Base-by-base conservation (phyloP, 169 alveolate species). In the Plasmodium relictum region DNA sequence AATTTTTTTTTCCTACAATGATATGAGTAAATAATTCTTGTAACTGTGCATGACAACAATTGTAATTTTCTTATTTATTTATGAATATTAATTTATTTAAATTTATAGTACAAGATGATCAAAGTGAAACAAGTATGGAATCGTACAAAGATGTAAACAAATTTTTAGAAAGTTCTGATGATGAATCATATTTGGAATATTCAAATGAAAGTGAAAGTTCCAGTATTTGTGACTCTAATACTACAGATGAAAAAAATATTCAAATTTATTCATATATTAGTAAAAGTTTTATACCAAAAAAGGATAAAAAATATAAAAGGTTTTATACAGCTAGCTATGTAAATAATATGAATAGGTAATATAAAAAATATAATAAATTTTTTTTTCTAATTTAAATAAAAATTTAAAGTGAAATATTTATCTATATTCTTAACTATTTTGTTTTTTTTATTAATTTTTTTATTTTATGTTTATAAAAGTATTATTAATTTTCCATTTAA, bases 1-100 rank as follows among this genome's bases (percentile, higher is more conserved):
- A 16, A 83, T 80, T 80, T 80, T 80, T 68, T 37, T 80, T 41
- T 80, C 90, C 69, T 80, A 80, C 73, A 80, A 80, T 26, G 90
- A 80, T 24, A 80, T 80, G 83, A 66, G 90, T 80, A 52, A 70
- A 16, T 37, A 31, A 9, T 39, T 24, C 16, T 80, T 45, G 20
- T 39, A 14, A 26, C 37, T 54, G 14, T 54, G 22, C 31, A 9
- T 52, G 1, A 54, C 6, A 54, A 12, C 14, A 18, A 22, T 9
- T n/a, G 5, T 24, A 39, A 12, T 63, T 61, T 58, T 73, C 52
- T 63, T 63, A 37, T 31, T 3, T 48, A 31, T 39, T 76, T 61
- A 54, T 54, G 58, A 58, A 58, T 56, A 58, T 58, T 52, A 26
- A 16, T 50, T 44, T 45, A n/a, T 22, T 76, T 44, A 41, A 14